phyloP scores from a whole-genome alignment of 495 filamentous ascomycete genomes.

The Beverwykella pulmonaria region DNA sequence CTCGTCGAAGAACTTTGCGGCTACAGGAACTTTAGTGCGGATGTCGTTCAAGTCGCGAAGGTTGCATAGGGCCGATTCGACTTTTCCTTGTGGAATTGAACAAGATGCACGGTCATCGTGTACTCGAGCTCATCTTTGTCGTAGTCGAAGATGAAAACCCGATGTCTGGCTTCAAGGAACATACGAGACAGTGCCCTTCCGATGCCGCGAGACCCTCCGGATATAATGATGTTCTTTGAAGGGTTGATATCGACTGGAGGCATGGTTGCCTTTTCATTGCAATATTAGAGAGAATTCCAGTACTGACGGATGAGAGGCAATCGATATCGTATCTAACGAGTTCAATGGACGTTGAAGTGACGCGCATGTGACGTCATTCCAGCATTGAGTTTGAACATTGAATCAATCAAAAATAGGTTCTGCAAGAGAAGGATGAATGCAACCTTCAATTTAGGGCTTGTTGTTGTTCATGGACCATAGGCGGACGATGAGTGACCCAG shows the following conservation, averaged over 20 bases:
- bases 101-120: slow-evolving; percentile 35
- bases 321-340: too few relatives aligned
- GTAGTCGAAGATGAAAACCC: slow-evolving; percentile 44
- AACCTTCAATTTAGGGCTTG: too few relatives aligned
- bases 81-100: slow-evolving; percentile 18
- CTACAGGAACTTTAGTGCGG: slow-evolving; percentile 29
- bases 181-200: slow-evolving; percentile 38
- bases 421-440: too few relatives aligned
- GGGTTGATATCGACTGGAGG: not conserved
- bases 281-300: not conserved
- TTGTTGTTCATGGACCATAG: too few relatives aligned
- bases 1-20: slow-evolving; percentile 40
- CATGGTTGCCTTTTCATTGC: not conserved
- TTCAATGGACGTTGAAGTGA: too few relatives aligned
- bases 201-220: slow-evolving; percentile 44
- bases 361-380: too few relatives aligned
- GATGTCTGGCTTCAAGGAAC: slow-evolving; percentile 40
- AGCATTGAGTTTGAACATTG: too few relatives aligned
- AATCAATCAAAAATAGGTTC: too few relatives aligned
- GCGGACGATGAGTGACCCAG: too few relatives aligned
- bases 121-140: slow-evolving; percentile 42
- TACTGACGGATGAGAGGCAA: too few relatives aligned
- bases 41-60: slow-evolving; percentile 42
- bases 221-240: slow-evolving; percentile 40
- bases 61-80: slow-evolving; percentile 38